A percentile compares a stretch with the other conserved stretches of the same genome.
phyloP scores from a whole-genome alignment of 805 yeast genomes.

The Brettanomyces anomalus region DNA sequence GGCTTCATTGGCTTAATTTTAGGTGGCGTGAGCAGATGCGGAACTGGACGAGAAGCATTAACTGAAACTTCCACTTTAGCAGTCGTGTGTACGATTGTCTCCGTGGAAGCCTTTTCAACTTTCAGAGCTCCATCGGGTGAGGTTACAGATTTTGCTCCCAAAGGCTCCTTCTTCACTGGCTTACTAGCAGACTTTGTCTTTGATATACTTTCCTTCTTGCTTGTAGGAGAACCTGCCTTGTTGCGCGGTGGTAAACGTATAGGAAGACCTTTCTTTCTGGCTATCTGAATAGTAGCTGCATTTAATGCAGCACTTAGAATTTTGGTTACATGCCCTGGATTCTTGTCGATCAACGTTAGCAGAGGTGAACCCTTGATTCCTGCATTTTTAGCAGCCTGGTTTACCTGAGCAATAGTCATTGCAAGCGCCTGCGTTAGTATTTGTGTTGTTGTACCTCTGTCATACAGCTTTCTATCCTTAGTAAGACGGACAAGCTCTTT shows the following conservation, averaged over 20 bases:
- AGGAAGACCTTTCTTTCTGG: slow-evolving; percentile 41
- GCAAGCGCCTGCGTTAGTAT: slow-evolving; percentile 87
- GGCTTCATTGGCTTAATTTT: slow-evolving; percentile 19
- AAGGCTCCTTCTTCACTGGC: not conserved
- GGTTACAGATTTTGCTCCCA: not conserved
- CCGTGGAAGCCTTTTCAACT: not conserved
- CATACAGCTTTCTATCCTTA: slow-evolving; percentile 66
- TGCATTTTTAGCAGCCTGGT: slow-evolving; percentile 78
- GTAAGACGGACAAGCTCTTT: slow-evolving; percentile 77
- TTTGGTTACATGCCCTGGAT: slow-evolving; percentile 72
- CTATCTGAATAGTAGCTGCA: slow-evolving; percentile 59
- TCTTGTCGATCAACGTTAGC: slow-evolving; percentile 68
- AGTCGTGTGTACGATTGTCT: not conserved
- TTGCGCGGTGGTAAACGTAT: slow-evolving; percentile 9
- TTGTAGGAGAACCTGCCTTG: slow-evolving; percentile 9
- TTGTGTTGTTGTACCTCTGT: slow-evolving; percentile 75
- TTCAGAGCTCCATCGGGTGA: not conserved
- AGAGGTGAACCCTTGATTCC: slow-evolving; percentile 75
- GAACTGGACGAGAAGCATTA: not conserved
- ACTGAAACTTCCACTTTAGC: not conserved
- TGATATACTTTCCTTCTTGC: not conserved
- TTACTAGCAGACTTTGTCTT: slow-evolving; percentile 2
- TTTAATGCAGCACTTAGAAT: slow-evolving; percentile 74
- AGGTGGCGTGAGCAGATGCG: slow-evolving; percentile 19
- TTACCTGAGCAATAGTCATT: slow-evolving; percentile 84